phyloP scores from a whole-genome alignment of 257 asterid genomes.

The Solanum bulbocastanum region DNA sequence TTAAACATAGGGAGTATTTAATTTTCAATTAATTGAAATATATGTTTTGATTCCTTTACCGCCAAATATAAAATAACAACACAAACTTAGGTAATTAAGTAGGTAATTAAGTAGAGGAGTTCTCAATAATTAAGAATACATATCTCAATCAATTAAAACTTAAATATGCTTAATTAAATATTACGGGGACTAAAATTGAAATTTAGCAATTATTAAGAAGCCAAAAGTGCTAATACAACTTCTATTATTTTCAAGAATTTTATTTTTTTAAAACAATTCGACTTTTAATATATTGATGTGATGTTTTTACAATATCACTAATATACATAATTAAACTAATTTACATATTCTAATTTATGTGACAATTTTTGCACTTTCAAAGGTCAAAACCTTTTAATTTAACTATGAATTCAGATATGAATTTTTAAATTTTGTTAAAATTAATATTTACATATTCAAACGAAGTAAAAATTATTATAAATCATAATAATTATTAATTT shows the following conservation, averaged over 20 bases:
- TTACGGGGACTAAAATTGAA: not conserved
- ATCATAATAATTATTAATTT: too few relatives aligned
- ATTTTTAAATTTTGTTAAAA: too few relatives aligned
- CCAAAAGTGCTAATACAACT: not conserved
- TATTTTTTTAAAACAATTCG: not conserved
- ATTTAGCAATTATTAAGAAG: not conserved
- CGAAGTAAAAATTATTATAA: not conserved
- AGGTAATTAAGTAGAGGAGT: not conserved
- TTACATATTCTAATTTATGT: too few relatives aligned
- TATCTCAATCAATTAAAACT: not conserved
- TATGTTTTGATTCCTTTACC: not conserved
- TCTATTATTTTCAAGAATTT: not conserved
- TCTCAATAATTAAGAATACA: not conserved
- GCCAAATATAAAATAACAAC: not conserved
- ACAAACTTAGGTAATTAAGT: not conserved
- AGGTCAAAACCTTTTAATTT: too few relatives aligned
- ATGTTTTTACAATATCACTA: not conserved
- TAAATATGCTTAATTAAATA: not conserved
- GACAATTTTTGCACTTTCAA: too few relatives aligned
- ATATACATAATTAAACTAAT: not conserved
- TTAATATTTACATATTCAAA: not conserved
- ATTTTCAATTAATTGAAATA: not conserved
- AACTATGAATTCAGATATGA: too few relatives aligned
- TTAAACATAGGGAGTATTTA: not conserved
- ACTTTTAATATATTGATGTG: not conserved